Conservation (phyloP, 1,139 yeast species). For the Cylindricascospora bacillispora region DNA sequence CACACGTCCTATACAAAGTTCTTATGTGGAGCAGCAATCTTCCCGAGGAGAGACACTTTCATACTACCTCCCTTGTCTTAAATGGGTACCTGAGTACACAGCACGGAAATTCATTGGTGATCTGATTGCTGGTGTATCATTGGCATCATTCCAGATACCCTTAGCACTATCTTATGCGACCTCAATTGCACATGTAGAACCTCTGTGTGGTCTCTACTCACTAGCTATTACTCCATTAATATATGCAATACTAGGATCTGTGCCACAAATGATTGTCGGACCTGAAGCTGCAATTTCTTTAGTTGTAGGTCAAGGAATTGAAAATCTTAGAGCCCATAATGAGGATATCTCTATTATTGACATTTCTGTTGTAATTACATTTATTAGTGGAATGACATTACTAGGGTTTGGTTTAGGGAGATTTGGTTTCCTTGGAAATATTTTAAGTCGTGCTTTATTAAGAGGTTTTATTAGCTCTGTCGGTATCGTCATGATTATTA, state of each 20-base stretch:
- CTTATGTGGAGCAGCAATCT: too few species aligned
- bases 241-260: conserved; percentile 76
- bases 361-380: conserved; percentile 60
- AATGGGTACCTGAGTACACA: conserved; percentile 65
- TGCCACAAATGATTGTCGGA: conserved; percentile 93
- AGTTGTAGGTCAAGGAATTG: conserved; percentile 87
- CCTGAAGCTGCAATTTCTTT: conserved; percentile 92
- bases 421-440: conserved; percentile 81
- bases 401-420: conserved; percentile 70
- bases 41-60: too few species aligned
- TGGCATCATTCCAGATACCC: conserved; percentile 89
- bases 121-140: conserved; percentile 68
- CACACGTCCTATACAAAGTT: too few species aligned
- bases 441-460: conserved; percentile 66
- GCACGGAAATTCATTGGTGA: conserved; percentile 51
- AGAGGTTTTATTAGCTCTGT: conserved; percentile 89
- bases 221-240: conserved; percentile 74
- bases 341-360: conserved; percentile 44
- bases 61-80: conserved; percentile 69
- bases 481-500: conserved; percentile 81
- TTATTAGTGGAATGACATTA: conserved; percentile 63
- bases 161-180: conserved; percentile 81
- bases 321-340: conserved; percentile 40
- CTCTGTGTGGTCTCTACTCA: conserved; percentile 72
- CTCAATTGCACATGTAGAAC: conserved; percentile 83